Conservation (phyloP, 768 basidiomycete species). For the Lactarius vividus region DNA sequence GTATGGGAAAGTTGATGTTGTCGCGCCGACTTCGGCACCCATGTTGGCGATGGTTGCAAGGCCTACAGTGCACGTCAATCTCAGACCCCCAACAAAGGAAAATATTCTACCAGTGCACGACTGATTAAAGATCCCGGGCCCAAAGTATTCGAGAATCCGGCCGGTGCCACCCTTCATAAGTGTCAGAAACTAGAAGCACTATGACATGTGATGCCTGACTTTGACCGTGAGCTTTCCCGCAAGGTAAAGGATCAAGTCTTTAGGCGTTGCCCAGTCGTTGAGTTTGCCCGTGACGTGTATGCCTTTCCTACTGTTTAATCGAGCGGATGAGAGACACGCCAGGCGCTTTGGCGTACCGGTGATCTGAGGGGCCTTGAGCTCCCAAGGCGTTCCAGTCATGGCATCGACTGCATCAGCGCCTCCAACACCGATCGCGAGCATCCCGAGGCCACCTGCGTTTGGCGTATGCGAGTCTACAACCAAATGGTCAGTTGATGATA, state of each 20-base stretch:
- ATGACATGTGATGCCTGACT: conserved; percentile 45
- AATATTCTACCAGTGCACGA: conserved; percentile 78
- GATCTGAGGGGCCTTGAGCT: conserved; percentile 86
- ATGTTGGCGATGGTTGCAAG: conserved; percentile 97
- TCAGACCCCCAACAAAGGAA: not conserved
- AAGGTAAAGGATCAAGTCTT: conserved; percentile 92
- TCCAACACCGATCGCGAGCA: conserved; percentile 98
- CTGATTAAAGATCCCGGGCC: conserved; percentile 82
- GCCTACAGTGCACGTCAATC: conserved; percentile 41
- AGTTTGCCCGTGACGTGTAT: conserved; percentile 86
- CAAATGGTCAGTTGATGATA: not conserved
- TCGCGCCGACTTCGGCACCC: conserved; percentile 99
- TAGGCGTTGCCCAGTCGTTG: conserved; percentile 90
- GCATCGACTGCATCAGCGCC: conserved; percentile 98
- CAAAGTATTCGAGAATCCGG: conserved; percentile 94
- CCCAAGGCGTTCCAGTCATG: conserved; percentile 98
- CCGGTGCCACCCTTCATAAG: conserved; percentile 84
- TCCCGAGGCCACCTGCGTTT: conserved; percentile 94
- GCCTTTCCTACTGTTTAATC: conserved; percentile 43
- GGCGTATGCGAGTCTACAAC: conserved; percentile 90
- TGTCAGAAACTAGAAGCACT: conserved; percentile 3
- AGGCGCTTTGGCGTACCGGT: conserved; percentile 50
- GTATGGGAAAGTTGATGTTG: conserved; percentile 97
- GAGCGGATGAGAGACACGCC: not conserved
- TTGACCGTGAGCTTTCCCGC: conserved; percentile 93